Conservation (phyloP, 140 eudicot genomes). For the Flaveria floridana region DNA sequence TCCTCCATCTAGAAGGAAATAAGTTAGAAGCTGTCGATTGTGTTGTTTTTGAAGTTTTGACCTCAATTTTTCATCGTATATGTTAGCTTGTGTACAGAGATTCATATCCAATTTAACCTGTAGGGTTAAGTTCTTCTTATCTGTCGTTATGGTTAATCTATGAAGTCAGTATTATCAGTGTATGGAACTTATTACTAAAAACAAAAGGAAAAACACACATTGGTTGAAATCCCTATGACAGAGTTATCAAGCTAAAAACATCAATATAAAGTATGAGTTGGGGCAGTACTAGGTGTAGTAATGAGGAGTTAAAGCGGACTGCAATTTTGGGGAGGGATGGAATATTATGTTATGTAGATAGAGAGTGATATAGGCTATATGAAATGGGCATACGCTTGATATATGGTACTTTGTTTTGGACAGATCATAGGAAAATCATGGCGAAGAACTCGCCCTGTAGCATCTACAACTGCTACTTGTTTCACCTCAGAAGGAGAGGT, state of each 20-base stretch:
- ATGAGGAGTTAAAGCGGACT: constrained; percentile 6
- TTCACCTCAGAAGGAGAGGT: constrained; percentile 57
- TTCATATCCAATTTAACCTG: not conserved
- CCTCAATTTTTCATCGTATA: not conserved
- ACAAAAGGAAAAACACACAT: not conserved
- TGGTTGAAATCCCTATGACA: not conserved
- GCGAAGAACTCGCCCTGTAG: constrained; percentile 39
- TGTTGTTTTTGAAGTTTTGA: not conserved
- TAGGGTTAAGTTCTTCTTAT: not conserved
- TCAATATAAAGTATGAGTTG: not conserved
- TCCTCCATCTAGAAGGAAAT: not conserved
- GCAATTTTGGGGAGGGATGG: not conserved
- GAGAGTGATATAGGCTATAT: constrained; percentile 12
- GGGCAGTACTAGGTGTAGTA: not conserved
- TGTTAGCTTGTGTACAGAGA: not conserved
- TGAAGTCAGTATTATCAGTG: not conserved
- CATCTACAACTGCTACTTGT: constrained; percentile 32
- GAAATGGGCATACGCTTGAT: constrained; percentile 6
- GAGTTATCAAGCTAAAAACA: constrained; percentile 11
- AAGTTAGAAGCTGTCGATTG: constrained; percentile 6
- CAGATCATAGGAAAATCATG: constrained; percentile 57
- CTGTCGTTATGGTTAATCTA: not conserved
- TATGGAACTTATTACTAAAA: not conserved
- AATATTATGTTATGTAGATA: not conserved
- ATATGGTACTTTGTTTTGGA: constrained; percentile 15